Evolutionary conservation across 345 rosid species (phyloP), one percentile per base, ranked within the genome.

Genomic region (Pugionium dolabratum): DNA sequence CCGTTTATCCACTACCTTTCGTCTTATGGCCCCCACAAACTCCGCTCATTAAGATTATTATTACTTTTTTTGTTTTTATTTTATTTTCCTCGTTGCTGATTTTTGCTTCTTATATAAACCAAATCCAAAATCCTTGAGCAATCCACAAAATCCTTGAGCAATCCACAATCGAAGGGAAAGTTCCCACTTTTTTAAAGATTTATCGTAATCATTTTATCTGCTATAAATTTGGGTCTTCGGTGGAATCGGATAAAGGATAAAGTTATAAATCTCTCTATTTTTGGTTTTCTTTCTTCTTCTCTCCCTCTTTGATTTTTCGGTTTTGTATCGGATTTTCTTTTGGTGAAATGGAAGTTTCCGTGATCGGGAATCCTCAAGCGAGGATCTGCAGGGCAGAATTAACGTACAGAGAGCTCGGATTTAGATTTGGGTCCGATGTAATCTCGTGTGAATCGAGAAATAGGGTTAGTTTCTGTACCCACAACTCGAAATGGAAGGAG

Each of bases 331-430:
- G 9, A 2, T 31, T 51, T 37, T 58, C 3, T 6, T 6, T 49
- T 6, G 4, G 29, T 18, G 1, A 40, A 48, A 90, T 87, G 94
- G 91, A 90, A 80, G 78, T 85, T 6, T 84, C 94, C 7, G 81
- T 82, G 55, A 81, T 84, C 7, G 79, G 81, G 4, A 79, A 78
- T 43, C 66, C 89, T 28, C 86, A 77, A 78, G 81, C 79, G 25
- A 76, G 69, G 45, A 64, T 79, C 42, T 72, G 58, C 32, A 72
- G 77, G 63, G 74, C 78, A 3, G 83, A 77, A 37, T 66, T 76
- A 36, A 80, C 76, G 0, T 28, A 6, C 54, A 81, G 81, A 49
- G 85, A 81, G 66, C 47, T 71, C 45, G 43, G 76, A 56, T 73
- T 73, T 59, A 54, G 78, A 46, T 58, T 48, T 59, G 41, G 66